phyloP scores from a whole-genome alignment of 371 early-diverging fungal genomes.

The Mucor racemosus region DNA sequence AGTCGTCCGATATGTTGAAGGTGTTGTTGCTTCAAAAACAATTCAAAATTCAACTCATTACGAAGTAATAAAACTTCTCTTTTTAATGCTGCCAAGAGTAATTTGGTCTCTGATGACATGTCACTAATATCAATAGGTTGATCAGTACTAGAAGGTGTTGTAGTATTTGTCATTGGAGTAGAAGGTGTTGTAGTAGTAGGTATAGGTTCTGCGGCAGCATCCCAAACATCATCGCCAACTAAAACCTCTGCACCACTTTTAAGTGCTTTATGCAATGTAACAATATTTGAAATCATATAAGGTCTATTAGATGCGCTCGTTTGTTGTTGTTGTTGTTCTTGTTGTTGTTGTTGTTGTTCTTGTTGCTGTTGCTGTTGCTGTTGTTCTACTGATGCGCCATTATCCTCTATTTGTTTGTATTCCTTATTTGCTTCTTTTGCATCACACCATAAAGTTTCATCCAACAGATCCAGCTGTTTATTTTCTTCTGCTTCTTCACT shows the following conservation, averaged over 20 bases:
- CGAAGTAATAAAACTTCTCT: constrained; percentile 62
- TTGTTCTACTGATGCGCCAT: not conserved
- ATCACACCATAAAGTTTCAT: constrained; percentile 38
- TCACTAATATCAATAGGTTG: not conserved
- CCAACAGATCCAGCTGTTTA: constrained; percentile 29
- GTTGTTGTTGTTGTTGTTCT: not conserved
- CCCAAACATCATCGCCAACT: constrained; percentile 58
- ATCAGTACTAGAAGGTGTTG: not conserved
- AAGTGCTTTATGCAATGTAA: constrained; percentile 52
- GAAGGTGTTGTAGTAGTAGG: constrained; percentile 18
- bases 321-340: constrained; percentile 1
- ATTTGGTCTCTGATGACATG: constrained; percentile 36
- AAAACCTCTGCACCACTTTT: constrained; percentile 58
- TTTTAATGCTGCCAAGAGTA: constrained; percentile 53
- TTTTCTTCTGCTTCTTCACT: constrained; percentile 19
- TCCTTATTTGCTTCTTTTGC: constrained; percentile 9
- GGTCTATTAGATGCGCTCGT: constrained; percentile 19
- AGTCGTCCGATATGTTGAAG: constrained; percentile 69
- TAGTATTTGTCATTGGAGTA: constrained; percentile 13
- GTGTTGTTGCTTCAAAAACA: constrained; percentile 71
- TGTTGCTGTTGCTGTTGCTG: not conserved
- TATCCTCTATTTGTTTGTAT: not conserved
- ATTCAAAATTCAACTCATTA: constrained; percentile 70
- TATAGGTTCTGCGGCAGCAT: constrained; percentile 34
- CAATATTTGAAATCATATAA: constrained; percentile 44